A percentile compares a stretch with the other conserved stretches of the same genome.
These are phyloP conservation scores for Astragalus membranaceus DNA, from an alignment of 306 rosid species.

Conservation along the genomic window DNA sequence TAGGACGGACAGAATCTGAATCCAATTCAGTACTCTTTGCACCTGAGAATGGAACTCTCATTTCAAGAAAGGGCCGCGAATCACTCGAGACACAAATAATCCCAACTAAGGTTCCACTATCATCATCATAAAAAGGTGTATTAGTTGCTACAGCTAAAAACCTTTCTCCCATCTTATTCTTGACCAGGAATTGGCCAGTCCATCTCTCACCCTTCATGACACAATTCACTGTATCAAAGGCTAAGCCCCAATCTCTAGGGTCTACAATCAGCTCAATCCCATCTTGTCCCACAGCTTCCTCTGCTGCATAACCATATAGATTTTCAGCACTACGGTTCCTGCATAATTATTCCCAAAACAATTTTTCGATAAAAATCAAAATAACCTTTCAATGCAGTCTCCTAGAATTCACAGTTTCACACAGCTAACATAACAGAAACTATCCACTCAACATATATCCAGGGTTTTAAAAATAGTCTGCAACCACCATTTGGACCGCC, in stretches of 20 bases:
- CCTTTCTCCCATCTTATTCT: constrained; percentile 65
- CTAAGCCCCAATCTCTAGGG: constrained; percentile 43
- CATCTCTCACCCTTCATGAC: constrained; percentile 79
- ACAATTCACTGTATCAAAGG: constrained; percentile 42
- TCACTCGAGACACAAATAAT: constrained; percentile 70
- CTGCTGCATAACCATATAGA: constrained; percentile 74
- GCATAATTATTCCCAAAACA: constrained; percentile 28
- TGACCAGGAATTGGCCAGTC: constrained; percentile 84
- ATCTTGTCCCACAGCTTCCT: constrained; percentile 73
- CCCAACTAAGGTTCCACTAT: constrained; percentile 67
- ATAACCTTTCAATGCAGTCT: background rate
- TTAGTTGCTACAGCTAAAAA: constrained; percentile 48
- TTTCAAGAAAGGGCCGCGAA: constrained; percentile 60
- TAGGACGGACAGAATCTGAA: constrained; percentile 34
- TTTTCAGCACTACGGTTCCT: constrained; percentile 94
- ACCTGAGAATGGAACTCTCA: constrained; percentile 31
- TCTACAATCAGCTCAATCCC: constrained; percentile 62
- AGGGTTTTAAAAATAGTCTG: no score
- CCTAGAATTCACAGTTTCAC: background rate
- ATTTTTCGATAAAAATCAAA: background rate
- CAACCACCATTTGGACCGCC: no score
- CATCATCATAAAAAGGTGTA: constrained; percentile 85
- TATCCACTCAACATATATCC: background rate
- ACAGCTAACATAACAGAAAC: constrained; percentile 14
- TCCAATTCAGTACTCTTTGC: constrained; percentile 32